Evolutionary conservation across 768 basidiomycete genomes (phyloP), one percentile per base, ranked within the genome.

Genomic region (Termitomyces sp.): DNA sequence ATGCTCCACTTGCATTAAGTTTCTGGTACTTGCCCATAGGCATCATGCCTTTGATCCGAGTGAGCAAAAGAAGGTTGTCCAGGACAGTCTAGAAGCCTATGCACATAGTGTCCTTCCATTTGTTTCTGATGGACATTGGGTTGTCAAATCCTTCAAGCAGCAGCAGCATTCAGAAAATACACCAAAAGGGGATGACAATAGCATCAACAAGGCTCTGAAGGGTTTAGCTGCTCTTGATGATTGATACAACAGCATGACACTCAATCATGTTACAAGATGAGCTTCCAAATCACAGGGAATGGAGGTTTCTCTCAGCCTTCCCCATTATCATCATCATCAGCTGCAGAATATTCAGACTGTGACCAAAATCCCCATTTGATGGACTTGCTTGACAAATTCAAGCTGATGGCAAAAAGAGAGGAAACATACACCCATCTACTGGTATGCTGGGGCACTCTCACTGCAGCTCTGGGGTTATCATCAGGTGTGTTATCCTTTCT

Each of bases 211-310:
- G 20, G 20, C 20, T 20, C 20, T 20, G 20, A 20, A 20, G 5
- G 67, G 73, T 5, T 77, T 96, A 38, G 65, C 69, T 3, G 74
- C 75, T 14, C 75, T 97, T 40, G 96, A 98, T 69, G 79, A 80
- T 8, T 77, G 90, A 25, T 94, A 94, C 73, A 92, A 98, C 50
- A 72, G 20, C 20, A 20, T 20, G 20, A 20, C 20, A 20, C 20
- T 20, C 20, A 20, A 20, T 20, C 20, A 20, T 20, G 20, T 20
- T 20, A 83, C 38, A 92, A 91, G 83, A 90, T 82, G 97, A 14
- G 94, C 96, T 34, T 96, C 94, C 36, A 89, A 85, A 58, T 82
- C 95, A 5, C 97, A 99, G 72, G 97, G 97, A 4, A 87, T 92
- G 12, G 96, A 69, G 91, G 92, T 0, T 88, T 98, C 70, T 83